phyloP scores from a whole-genome alignment of 176 grass and related monocot species.

The Tillandsia fasciculata region DNA sequence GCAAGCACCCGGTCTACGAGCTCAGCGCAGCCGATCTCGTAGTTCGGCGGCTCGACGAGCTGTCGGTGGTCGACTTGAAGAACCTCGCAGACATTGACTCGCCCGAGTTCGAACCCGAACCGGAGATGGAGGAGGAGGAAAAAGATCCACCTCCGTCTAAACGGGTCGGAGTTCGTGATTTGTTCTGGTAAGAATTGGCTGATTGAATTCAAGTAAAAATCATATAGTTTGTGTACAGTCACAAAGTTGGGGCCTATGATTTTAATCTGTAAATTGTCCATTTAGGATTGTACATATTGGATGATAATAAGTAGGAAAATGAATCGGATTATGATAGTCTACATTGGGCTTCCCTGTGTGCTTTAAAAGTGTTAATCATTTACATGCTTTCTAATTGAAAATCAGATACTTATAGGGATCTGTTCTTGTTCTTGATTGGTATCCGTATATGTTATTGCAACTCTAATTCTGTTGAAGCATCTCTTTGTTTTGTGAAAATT shows the following conservation, averaged over 20 bases:
- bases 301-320: background rate
- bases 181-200: constrained; percentile 35
- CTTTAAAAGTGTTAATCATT: background rate
- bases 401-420: background rate
- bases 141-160: constrained; percentile 23
- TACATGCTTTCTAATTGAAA: background rate
- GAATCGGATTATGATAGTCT: background rate
- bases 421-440: too few species aligned
- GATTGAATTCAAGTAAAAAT: constrained; percentile 45
- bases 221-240: constrained; percentile 23
- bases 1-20: constrained; percentile 66
- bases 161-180: constrained; percentile 56
- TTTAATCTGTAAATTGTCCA: background rate
- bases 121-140: constrained; percentile 52
- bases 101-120: constrained; percentile 62
- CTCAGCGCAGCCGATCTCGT: constrained; percentile 72
- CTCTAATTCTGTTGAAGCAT: too few species aligned
- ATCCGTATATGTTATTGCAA: too few species aligned
- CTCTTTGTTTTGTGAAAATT: too few species aligned
- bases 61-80: constrained; percentile 80
- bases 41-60: constrained; percentile 57
- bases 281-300: background rate
- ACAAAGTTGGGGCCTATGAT: background rate
- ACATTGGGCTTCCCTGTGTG: background rate
- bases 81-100: constrained; percentile 70